Percentiles rank a stretch among this genome's conserved stretches.
Conservation (phyloP, 176 grass and related monocot species). For the Luzula sylvatica region DNA sequence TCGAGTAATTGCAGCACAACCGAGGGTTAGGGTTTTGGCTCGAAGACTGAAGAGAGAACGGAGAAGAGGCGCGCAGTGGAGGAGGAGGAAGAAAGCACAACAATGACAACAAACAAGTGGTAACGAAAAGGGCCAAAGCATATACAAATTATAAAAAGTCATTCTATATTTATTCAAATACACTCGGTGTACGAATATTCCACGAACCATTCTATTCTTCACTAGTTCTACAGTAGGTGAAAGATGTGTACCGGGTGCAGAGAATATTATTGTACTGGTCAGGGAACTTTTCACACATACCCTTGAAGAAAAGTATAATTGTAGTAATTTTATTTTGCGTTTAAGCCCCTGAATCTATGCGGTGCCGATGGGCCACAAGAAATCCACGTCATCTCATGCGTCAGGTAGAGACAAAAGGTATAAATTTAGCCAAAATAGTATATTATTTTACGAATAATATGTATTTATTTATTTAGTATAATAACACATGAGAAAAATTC, state of each 20-base stretch:
- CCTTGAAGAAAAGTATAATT: not conserved
- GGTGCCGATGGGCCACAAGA: slow-evolving; percentile 6
- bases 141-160: not conserved
- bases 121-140: not conserved
- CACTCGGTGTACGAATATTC: not conserved
- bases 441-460: too few species aligned
- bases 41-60: not conserved
- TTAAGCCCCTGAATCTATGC: not conserved
- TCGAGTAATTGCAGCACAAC: not conserved
- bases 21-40: slow-evolving; percentile 7
- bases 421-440: too few species aligned
- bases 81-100: not conserved
- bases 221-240: too few species aligned
- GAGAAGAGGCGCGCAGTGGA: not conserved
- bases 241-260: too few species aligned
- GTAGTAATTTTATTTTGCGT: not conserved
- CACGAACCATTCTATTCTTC: not conserved
- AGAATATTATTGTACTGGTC: too few species aligned
- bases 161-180: not conserved
- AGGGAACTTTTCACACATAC: not conserved
- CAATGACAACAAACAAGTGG: not conserved
- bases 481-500: too few species aligned
- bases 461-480: too few species aligned
- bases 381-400: slow-evolving; percentile 9
- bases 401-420: too few species aligned